A percentile compares a stretch with the other conserved stretches of the same genome.
These are phyloP conservation scores for Vinca minor DNA, from an alignment of 257 asterid species.

Conservation along the genomic window DNA sequence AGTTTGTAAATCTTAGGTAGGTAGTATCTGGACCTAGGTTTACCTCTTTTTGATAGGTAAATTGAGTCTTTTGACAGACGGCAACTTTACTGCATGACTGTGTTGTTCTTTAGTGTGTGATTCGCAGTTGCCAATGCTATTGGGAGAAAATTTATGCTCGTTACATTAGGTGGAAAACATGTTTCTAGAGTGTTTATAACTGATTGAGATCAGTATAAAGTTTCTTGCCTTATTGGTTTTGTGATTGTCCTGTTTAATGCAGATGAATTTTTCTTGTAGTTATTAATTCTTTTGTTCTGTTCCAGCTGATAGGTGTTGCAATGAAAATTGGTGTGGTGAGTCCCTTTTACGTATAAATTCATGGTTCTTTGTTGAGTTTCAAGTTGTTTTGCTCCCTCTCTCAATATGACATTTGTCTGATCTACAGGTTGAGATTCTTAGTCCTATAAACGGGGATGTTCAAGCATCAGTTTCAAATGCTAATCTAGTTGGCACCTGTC, in stretches of 20 bases:
- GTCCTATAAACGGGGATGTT: constrained; percentile 60
- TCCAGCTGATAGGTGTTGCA: constrained; percentile 75
- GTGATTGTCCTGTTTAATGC: neutral
- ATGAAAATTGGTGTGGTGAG: constrained; percentile 72
- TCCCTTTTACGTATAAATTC: constrained; percentile 11
- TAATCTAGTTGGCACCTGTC: constrained; percentile 26
- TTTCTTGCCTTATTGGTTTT: neutral
- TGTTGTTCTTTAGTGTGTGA: neutral
- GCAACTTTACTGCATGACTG: neutral
- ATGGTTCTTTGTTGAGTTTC: constrained; percentile 7
- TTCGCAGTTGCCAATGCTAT: neutral
- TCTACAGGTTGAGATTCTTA: constrained; percentile 62
- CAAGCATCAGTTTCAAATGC: constrained; percentile 40
- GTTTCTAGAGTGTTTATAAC: neutral
- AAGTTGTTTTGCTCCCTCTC: no score
- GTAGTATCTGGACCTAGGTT: no score
- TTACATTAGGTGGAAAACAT: neutral
- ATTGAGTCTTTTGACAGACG: neutral
- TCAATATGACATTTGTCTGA: constrained; percentile 13
- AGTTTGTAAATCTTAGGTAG: no score
- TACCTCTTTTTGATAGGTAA: neutral
- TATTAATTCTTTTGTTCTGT: constrained; percentile 15
- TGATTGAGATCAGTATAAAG: neutral
- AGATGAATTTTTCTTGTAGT: neutral
- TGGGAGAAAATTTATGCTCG: neutral